phyloP scores from a whole-genome alignment of 148 eudicot genomes.

The Bassia scoparia region DNA sequence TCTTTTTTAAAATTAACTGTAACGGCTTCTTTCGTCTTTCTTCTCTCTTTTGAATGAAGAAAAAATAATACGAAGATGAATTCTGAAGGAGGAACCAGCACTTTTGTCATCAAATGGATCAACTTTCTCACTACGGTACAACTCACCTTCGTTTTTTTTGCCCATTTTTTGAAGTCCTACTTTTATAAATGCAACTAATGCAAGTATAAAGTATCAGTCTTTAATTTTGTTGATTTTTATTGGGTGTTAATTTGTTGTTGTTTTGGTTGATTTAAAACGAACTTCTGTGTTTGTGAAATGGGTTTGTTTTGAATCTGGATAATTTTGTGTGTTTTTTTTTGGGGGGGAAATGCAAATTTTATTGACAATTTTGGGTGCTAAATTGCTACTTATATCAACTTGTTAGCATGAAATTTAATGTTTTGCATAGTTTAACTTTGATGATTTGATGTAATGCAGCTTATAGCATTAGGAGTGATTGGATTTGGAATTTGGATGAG shows the following conservation, averaged over 20 bases:
- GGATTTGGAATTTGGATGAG: constrained; percentile 94
- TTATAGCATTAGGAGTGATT: constrained; percentile 67
- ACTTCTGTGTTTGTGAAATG: constrained; percentile 14
- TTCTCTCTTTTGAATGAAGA: background rate
- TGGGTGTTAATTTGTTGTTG: background rate
- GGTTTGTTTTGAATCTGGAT: constrained; percentile 25
- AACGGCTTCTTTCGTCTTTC: constrained; percentile 14
- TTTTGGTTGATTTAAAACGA: constrained; percentile 18
- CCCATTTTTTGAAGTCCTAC: background rate
- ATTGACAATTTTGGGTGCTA: background rate
- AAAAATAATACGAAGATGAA: constrained; percentile 39
- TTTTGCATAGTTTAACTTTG: background rate
- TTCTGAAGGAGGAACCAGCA: constrained; percentile 61
- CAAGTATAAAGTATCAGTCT: background rate
- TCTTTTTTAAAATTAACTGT: background rate
- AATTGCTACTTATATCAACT: background rate
- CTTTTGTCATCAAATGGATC: constrained; percentile 83
- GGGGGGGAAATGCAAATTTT: background rate
- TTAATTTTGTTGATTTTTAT: background rate
- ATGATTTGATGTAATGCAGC: constrained; percentile 42
- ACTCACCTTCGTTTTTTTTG: background rate
- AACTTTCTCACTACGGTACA: constrained; percentile 79
- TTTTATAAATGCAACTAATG: background rate
- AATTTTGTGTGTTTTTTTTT: background rate
- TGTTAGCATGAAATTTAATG: background rate